Base-by-base conservation (phyloP, 2,329 filamentous ascomycete genomes). In the Aspergillus niger region DNA sequence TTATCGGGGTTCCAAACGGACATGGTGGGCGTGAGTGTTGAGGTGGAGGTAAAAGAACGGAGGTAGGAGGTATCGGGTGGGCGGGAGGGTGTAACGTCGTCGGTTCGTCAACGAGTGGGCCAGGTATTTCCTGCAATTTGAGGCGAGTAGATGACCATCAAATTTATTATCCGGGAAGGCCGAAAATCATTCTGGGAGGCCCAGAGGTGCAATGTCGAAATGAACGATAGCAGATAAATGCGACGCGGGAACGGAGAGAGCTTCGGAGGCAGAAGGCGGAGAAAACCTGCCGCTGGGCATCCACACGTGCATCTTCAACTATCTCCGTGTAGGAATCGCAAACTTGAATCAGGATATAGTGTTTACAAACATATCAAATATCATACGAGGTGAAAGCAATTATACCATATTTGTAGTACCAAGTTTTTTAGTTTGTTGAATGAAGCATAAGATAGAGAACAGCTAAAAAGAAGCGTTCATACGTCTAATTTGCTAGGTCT, bases 1-100 rank as follows among this genome's bases (percentile, higher is more conserved):
- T 97, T 98, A 71, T 99, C 95, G 17, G 91, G 88, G 74, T 97
- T 98, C 95, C 95, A 98, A 68, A 97, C 88, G 41, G 86, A 86
- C 82, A 83, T 84, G 48, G 52, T 72, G 67, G 50, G 26, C 15
- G 53, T 48, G 8, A 11, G n/a, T 47, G 20, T 10, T 36, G 48
- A 48, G 41, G 10, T 48, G 30, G 49, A 22, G 53, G 59, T 24
- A 17, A 26, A 28, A 53, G 57, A 52, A 44, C 59, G 43, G 47
- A 32, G 61, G 50, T 55, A 48, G 56, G 50, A 57, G 17, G 30
- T 43, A 49, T 60, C 28, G 56, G 47, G 59, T 17, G 49, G 10
- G 28, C 44, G 48, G 41, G 44, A 53, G 39, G 44, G 54, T 61
- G 51, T 61, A 43, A 48, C 11, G 32, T 56, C 1, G 36, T 10